Base-by-base conservation (phyloP, 2,329 filamentous ascomycete species). In the Ophiostoma pallidulum region DNA sequence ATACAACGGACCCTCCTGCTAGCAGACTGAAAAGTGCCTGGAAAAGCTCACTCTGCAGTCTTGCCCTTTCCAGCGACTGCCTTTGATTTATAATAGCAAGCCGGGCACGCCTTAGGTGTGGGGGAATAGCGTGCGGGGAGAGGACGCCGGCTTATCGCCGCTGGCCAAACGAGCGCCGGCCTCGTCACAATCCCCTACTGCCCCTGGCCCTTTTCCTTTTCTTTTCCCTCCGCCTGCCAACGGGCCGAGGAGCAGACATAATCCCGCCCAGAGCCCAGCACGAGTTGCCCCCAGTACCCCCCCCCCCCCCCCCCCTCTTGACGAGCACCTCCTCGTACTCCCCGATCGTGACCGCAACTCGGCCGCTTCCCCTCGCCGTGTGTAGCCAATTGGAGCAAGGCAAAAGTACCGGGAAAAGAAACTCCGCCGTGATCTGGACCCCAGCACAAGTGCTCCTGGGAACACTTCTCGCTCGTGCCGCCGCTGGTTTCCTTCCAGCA, bases 81-180 rank as follows among this genome's bases (percentile, higher is more conserved):
- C 13, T 46, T n/a, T n/a, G 28, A 46, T 46, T 40, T 46, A 39
- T 46, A 40, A 29, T 45, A 40, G 43, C 24, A 24, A 18, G 13
- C 35, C n/a, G 42, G 43, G 35, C 35, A 31, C 20, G 22, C 13
- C 31, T 16, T 29, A 10, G 6, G 26, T 19, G n/a, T n/a, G n/a
- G n/a, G n/a, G n/a, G n/a, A n/a, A n/a, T n/a, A n/a, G n/a, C n/a
- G n/a, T n/a, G n/a, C n/a, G n/a, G n/a, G n/a, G n/a, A n/a, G n/a
- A n/a, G n/a, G 12, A 19, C 42, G 18, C 19, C 43, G 43, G 43
- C 3, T 33, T 45, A 40, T 40, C 28, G 40, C 28, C 36, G 44
- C 19, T 3, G 18, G 13, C 13, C 13, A 16, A 19, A 24, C 13
- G 40, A 16, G 18, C 16, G 20, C 35, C 14, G 33, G 8, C 24